Evolutionary conservation across 2,329 filamentous ascomycete genomes (phyloP).

Genomic region (Alternaria viburni): DNA sequence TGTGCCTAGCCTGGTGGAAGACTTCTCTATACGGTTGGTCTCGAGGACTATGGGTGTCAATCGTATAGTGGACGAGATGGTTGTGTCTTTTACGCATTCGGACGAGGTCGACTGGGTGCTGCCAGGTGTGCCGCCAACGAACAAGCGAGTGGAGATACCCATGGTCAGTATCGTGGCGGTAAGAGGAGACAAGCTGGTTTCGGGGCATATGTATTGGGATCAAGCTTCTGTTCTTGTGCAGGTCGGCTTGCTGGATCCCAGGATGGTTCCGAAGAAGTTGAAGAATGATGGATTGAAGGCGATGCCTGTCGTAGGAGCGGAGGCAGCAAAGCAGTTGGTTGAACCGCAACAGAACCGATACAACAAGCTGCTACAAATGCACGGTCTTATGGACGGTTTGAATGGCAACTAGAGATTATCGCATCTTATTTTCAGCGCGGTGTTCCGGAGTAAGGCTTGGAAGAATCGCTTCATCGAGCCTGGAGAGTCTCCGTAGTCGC

Average conservation of each 20-base stretch:
- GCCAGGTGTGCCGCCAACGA: conserved; percentile 62
- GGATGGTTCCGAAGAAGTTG: conserved; percentile 55
- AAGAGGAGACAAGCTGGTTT: conserved; percentile 59
- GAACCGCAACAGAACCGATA: conserved; percentile 50
- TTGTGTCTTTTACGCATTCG: conserved; percentile 62
- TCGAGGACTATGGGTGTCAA: conserved; percentile 63
- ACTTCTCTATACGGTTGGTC: conserved; percentile 60
- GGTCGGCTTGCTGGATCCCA: conserved; percentile 62
- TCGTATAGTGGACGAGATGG: conserved; percentile 65
- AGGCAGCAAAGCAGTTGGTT: conserved; percentile 52
- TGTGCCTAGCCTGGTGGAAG: conserved; percentile 60
- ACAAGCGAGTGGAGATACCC: conserved; percentile 62
- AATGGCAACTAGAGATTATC: conserved; percentile 15
- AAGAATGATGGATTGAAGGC: conserved; percentile 49
- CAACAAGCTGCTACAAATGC: conserved; percentile 48
- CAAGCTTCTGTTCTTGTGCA: conserved; percentile 65
- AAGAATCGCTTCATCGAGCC: neutral
- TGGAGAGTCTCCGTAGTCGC: too few species aligned
- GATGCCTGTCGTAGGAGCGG: conserved; percentile 50
- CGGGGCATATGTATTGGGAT: conserved; percentile 67
- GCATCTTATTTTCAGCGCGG: conserved; percentile 9
- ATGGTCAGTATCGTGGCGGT: conserved; percentile 63
- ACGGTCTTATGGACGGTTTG: conserved; percentile 41
- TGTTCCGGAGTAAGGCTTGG: conserved; percentile 6
- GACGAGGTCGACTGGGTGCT: conserved; percentile 65